Evolutionary conservation across 129 eudicot species (phyloP).

Genomic region (Escallonia herrerae): DNA sequence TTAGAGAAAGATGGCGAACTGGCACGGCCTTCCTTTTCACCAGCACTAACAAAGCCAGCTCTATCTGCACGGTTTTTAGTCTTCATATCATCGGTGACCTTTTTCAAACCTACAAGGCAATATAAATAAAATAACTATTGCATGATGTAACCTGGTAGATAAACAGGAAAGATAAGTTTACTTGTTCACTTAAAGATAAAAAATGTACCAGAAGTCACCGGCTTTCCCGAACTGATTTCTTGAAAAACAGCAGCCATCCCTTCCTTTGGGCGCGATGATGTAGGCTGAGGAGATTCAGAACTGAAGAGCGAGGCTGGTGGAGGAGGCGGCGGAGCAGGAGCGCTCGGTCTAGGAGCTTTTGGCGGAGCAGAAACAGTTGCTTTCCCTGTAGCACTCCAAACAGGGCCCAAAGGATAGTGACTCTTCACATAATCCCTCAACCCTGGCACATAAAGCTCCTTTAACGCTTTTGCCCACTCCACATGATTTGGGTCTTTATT

Average conservation of each 20-base stretch:
- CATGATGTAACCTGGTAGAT: background rate
- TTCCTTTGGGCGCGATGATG: slow-evolving; percentile 60
- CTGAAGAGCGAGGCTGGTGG: slow-evolving; percentile 67
- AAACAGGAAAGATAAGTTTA: background rate
- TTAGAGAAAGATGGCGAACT: slow-evolving; percentile 54
- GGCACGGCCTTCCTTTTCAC: slow-evolving; percentile 41
- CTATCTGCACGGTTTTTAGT: slow-evolving; percentile 75
- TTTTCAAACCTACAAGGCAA: slow-evolving; percentile 54
- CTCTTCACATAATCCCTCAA: slow-evolving; percentile 87
- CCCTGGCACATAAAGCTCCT: slow-evolving; percentile 91
- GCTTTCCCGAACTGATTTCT: slow-evolving; percentile 65
- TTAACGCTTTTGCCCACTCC: slow-evolving; percentile 93
- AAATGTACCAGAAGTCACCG: slow-evolving; percentile 68
- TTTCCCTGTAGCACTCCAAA: slow-evolving; percentile 73
- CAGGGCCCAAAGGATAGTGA: slow-evolving; percentile 90
- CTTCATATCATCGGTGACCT: slow-evolving; percentile 94
- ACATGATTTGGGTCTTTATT: slow-evolving; percentile 81
- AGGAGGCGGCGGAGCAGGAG: slow-evolving; percentile 80
- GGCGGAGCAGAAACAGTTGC: slow-evolving; percentile 38
- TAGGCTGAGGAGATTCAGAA: slow-evolving; percentile 47
- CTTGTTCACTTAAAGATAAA: background rate
- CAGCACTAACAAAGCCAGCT: slow-evolving; percentile 52
- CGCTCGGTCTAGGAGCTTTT: slow-evolving; percentile 46
- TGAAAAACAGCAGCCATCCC: slow-evolving; percentile 95
- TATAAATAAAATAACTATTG: background rate